Base-by-base conservation (phyloP, 2,329 filamentous ascomycete species). In the Ophiostoma ulmi region DNA sequence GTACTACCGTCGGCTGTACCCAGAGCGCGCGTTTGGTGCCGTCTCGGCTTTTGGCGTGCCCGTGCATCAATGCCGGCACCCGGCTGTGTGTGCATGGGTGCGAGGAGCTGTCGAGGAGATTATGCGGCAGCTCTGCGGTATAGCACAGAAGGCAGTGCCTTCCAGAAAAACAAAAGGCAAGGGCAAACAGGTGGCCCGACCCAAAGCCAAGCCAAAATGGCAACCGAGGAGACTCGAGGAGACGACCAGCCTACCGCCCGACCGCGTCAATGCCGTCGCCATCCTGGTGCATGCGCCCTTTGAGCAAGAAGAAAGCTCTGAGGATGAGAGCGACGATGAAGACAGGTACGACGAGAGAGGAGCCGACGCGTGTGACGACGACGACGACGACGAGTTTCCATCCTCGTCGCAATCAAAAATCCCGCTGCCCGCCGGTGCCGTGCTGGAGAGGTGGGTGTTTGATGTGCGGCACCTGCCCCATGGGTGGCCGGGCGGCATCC, bases 51-150 rank as follows among this genome's bases (percentile, higher is more conserved):
- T 94, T 83, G 93, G 94, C 80, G 89, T 93, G 72, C 86, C 92
- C 39, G 90, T 96, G 65, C 90, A 91, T 76, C 93, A 97, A 78
- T 94, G 88, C 72, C 90, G 93, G 71, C 93, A 97, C 79, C 92
- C 94, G 0, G 87, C 87, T 75, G 91, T 97, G 74, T 96, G 92
- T 83, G 83, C 88, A 76, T 97, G 94, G 91, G 88, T 97, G 79
- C 87, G 85, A 77, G 91, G 95, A 78, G 92, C 93, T 74, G 87
- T 95, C 61, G 82, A 88, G 73, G 90, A 92, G 48, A 86, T 93
- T 31, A 84, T 87, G 72, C 83, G 82, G 3, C 90, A 96, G 80
- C 84, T 97, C 48, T 84, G 91, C 67, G 85, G 83, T 4, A 11
- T 36, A 72, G 79, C 66, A 26, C 36, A 8, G 17, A 52, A n/a